Evolutionary conservation across 2,329 filamentous ascomycete species (phyloP).

Genomic region (Colletotrichum kahawae): DNA sequence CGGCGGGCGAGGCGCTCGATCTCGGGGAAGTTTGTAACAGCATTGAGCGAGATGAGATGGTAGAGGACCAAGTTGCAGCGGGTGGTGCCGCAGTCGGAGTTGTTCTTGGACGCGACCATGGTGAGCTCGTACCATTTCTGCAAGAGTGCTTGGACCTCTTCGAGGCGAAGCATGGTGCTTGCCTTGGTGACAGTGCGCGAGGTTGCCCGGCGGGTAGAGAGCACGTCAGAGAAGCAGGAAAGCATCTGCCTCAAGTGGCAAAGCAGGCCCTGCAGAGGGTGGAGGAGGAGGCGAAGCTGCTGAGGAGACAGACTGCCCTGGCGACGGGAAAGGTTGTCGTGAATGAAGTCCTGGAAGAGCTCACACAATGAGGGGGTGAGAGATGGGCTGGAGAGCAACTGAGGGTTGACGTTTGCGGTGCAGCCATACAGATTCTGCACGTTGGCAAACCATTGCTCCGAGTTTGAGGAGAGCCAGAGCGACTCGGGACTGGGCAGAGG

Average conservation of each 20-base stretch:
- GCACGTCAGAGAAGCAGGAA: slow-evolving; percentile 66
- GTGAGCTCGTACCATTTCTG: slow-evolving; percentile 73
- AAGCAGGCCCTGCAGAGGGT: slow-evolving; percentile 70
- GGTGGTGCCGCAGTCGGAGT: slow-evolving; percentile 63
- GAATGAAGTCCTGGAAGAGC: slow-evolving; percentile 71
- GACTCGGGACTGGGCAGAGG: slow-evolving; percentile 67
- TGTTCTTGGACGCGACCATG: slow-evolving; percentile 57
- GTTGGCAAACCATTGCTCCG: slow-evolving; percentile 62
- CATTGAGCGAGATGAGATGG: slow-evolving; percentile 73
- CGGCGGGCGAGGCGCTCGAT: slow-evolving; percentile 70
- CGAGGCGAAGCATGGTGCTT: slow-evolving; percentile 64
- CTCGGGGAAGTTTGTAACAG: slow-evolving; percentile 69
- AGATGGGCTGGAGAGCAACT: slow-evolving; percentile 54
- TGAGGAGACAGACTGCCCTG: slow-evolving; percentile 50
- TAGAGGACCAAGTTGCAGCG: slow-evolving; percentile 72
- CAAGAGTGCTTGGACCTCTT: slow-evolving; percentile 68
- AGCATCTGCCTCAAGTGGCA: slow-evolving; percentile 69
- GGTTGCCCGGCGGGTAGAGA: slow-evolving; percentile 44
- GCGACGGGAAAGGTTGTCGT: slow-evolving; percentile 62
- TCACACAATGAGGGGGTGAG: slow-evolving; percentile 65
- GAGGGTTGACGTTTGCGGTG: slow-evolving; percentile 52
- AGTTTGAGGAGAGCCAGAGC: slow-evolving; percentile 66
- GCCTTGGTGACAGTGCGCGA: slow-evolving; percentile 59
- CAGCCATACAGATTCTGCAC: slow-evolving; percentile 65
- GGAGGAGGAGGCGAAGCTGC: slow-evolving; percentile 70